Percentiles rank a stretch among this genome's conserved stretches.
Evolutionary conservation across 306 rosid species (phyloP).

Genomic region (Styphnolobium japonicum): DNA sequence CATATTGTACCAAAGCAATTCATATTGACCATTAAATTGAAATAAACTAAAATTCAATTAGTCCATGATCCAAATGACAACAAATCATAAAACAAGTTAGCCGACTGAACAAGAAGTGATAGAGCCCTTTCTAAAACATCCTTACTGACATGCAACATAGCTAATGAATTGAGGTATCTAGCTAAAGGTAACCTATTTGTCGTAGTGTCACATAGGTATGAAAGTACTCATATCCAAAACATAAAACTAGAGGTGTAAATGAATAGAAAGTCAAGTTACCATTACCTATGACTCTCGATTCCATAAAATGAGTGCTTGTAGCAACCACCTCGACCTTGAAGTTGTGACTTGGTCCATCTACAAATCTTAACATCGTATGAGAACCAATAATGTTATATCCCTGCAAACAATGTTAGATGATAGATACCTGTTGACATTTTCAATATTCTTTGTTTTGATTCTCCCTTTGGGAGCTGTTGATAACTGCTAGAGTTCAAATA

Average conservation of each 20-base stretch:
- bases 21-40: no score
- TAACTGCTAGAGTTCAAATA: conserved; percentile 42
- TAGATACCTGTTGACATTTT: conserved; percentile 58
- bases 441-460: conserved; percentile 55
- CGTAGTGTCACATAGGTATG: neutral
- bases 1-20: no score
- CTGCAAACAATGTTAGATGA: conserved; percentile 44
- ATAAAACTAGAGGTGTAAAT: neutral
- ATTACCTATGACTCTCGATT: conserved; percentile 95
- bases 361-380: conserved; percentile 93
- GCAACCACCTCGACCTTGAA: conserved; percentile 97
- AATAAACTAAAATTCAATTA: no score
- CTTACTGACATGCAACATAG: no score
- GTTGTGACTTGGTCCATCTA: conserved; percentile 99
- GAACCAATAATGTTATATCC: conserved; percentile 92
- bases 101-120: no score
- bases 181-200: neutral
- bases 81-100: no score
- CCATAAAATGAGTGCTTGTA: conserved; percentile 99
- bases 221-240: neutral
- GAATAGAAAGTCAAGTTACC: neutral
- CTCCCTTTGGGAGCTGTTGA: conserved; percentile 84
- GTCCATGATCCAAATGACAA: no score
- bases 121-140: no score
- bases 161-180: neutral